Conservation (phyloP, 805 yeast genomes). For the Zygotorulaspora chibaensis region DNA sequence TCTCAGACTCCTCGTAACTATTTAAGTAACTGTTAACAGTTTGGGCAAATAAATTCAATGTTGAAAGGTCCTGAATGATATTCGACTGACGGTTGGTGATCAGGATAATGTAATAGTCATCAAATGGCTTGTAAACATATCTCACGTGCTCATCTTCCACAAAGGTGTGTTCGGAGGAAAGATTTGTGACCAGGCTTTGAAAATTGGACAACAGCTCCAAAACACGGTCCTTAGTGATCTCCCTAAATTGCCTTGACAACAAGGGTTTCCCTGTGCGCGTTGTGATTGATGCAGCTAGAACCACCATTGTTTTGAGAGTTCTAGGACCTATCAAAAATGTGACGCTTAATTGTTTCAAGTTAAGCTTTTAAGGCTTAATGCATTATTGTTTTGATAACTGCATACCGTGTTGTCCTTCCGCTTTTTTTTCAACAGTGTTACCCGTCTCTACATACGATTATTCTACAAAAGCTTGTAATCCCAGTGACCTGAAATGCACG, state of each 20-base stretch:
- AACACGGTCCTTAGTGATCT: constrained; percentile 76
- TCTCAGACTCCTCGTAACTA: constrained; percentile 73
- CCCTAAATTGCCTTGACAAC: constrained; percentile 87
- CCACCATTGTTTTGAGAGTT: constrained; percentile 46
- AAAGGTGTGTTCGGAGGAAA: constrained; percentile 79
- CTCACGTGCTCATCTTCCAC: constrained; percentile 90
- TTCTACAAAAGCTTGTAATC: neutral
- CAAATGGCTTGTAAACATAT: constrained; percentile 93
- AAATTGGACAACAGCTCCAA: constrained; percentile 81
- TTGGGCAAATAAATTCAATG: constrained; percentile 79
- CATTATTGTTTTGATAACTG: constrained; percentile 1
- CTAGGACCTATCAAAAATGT: neutral
- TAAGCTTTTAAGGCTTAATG: neutral
- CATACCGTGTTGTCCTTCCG: constrained; percentile 4
- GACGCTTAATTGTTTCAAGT: neutral
- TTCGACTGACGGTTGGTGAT: constrained; percentile 89
- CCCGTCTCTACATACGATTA: neutral
- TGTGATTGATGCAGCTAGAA: constrained; percentile 90
- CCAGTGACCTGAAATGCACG: neutral
- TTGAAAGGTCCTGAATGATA: constrained; percentile 90
- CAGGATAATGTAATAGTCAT: constrained; percentile 84
- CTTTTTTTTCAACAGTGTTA: constrained; percentile 1
- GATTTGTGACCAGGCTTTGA: constrained; percentile 68
- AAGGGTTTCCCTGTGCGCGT: constrained; percentile 91
- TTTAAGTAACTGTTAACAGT: constrained; percentile 72